Percentiles rank a stretch among this genome's conserved stretches.
These are phyloP conservation scores for Mallotus japonicus DNA, from an alignment of 441 rosid species.

Conservation along the genomic window DNA sequence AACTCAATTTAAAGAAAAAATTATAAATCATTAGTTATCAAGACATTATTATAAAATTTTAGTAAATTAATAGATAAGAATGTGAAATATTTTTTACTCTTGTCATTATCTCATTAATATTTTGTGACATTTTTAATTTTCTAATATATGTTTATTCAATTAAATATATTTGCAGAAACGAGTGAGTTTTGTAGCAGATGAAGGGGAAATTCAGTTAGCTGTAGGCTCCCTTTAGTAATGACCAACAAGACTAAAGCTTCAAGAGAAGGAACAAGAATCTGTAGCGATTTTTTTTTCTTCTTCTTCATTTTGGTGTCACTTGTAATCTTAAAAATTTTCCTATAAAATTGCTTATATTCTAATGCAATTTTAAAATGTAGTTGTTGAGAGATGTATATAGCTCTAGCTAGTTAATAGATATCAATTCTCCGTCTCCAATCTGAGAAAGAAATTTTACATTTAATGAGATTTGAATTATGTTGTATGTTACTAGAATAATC, in stretches of 20 bases:
- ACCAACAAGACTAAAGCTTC: neutral
- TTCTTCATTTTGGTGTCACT: neutral
- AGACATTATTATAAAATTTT: too few relatives aligned
- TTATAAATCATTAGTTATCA: too few relatives aligned
- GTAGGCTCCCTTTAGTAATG: slow-evolving; percentile 36
- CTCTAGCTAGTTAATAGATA: neutral
- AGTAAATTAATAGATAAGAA: too few relatives aligned
- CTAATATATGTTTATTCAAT: neutral
- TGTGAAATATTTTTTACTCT: too few relatives aligned
- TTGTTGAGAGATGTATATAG: neutral
- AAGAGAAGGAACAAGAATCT: neutral
- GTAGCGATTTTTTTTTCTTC: neutral
- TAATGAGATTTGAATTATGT: too few relatives aligned
- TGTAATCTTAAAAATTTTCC: neutral
- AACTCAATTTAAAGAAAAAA: too few relatives aligned
- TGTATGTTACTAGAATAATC: too few relatives aligned
- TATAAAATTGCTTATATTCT: too few relatives aligned
- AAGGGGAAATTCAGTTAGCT: slow-evolving; percentile 46
- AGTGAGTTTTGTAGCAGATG: slow-evolving; percentile 64
- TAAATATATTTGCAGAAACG: slow-evolving; percentile 51
- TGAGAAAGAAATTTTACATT: too few relatives aligned
- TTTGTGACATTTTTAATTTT: neutral
- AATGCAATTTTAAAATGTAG: too few relatives aligned
- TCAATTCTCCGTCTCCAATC: neutral
- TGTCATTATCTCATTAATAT: too few relatives aligned